A percentile compares a stretch with the other conserved stretches of the same genome.
Evolutionary conservation across 495 filamentous ascomycete genomes (phyloP).

Genomic region (Podospora comata): DNA sequence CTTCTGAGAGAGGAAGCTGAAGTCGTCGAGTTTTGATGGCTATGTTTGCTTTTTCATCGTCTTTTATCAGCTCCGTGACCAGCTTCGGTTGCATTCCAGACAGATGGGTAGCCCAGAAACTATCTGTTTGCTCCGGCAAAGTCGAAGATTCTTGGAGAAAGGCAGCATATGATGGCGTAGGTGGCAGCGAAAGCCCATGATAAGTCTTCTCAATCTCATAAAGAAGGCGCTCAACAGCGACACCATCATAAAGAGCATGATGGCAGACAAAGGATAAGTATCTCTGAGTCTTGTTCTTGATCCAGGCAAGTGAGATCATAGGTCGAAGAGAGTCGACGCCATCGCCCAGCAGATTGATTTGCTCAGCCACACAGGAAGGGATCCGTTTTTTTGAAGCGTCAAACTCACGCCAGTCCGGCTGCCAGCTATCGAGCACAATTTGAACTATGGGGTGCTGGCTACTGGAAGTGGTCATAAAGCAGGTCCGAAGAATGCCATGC

Average conservation of each 20-base stretch:
- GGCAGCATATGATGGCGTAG: conserved; percentile 42
- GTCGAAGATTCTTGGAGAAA: conserved; percentile 35
- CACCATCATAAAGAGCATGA: conserved; percentile 79
- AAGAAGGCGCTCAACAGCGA: conserved; percentile 62
- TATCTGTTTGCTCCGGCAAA: conserved; percentile 41
- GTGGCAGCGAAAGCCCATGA: conserved; percentile 41
- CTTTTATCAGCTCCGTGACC: neutral
- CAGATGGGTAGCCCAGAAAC: conserved; percentile 61
- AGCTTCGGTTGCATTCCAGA: conserved; percentile 46
- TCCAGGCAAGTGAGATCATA: conserved; percentile 36
- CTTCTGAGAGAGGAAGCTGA: conserved; percentile 37
- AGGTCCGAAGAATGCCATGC: conserved; percentile 63
- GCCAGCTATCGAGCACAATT: conserved; percentile 46
- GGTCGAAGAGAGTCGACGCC: conserved; percentile 34
- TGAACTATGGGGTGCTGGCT: conserved; percentile 54
- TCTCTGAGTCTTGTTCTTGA: conserved; percentile 20
- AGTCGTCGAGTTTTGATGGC: neutral
- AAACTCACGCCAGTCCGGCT: conserved; percentile 34
- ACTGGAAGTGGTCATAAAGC: conserved; percentile 55
- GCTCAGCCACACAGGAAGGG: conserved; percentile 23
- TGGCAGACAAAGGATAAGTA: conserved; percentile 64
- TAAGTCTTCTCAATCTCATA: conserved; percentile 60
- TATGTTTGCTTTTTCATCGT: neutral
- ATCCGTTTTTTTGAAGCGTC: conserved; percentile 19
- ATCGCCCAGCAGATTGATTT: conserved; percentile 30